Base-by-base conservation (phyloP, 371 early-diverging fungal species). In the Synchytrium microbalum region DNA sequence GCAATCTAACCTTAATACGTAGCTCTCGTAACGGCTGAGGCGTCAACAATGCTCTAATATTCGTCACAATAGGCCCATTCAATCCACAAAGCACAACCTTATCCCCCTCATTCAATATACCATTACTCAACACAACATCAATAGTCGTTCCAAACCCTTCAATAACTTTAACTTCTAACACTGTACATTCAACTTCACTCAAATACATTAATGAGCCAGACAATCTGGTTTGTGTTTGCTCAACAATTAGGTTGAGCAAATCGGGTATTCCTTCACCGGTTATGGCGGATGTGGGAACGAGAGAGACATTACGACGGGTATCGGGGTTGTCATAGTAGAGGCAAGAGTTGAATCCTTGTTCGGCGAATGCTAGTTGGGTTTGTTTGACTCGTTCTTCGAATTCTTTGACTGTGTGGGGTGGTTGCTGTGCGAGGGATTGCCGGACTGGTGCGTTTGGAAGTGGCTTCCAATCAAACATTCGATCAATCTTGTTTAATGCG, bases 201-300 rank as follows among this genome's bases (percentile, higher is more conserved):
- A 93, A 80, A 72, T 96, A 98, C 92, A 94, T 98, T 61, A 99
- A 83, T 68, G 89, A 81, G 60, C 93, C 90, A 38, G 91, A 88
- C 96, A 99, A 92, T 67, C 95, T 88, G 55, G 85, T 86, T 79
- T 98, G 97, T 0, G 98, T 95, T 75, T 99, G 84, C 70, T 90
- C 81, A 59, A 99, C 83, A 62, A 99, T 77, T 74, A 99, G 77
- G 70, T 90, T 86, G 67, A 99, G 84, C 81, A 99, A 79, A 79
- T 99, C 99, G 29, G 98, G 96, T 60, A 99, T 90, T 75, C 99
- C 99, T 80, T 99, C 99, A 66, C 99, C 99, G 38, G 99, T 95
- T 67, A 93, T 86, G 26, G 99, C 99, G 58, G 98, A 98, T 2
- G 99, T 99, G 32, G 99, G 99, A 10, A 99, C 95, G 38, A 99